A percentile compares a stretch with the other conserved stretches of the same genome.
These are phyloP conservation scores for Allium fistulosum DNA, from an alignment of 106 monocot species.

Conservation along the genomic window DNA sequence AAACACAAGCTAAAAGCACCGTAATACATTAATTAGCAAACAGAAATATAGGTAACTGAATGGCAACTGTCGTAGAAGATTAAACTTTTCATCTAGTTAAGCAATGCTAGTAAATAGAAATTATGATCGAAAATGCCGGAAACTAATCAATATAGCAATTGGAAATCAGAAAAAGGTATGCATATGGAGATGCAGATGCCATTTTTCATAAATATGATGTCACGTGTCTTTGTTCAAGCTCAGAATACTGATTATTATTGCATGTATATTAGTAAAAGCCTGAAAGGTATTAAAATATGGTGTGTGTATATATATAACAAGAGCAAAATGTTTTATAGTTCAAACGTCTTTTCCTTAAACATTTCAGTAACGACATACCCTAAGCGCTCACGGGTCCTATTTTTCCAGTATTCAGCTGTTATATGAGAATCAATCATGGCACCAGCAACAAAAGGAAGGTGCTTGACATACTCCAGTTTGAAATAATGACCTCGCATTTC, in stretches of 20 bases:
- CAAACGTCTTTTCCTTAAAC: too few species aligned
- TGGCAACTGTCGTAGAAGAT: background rate
- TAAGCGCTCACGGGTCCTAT: slow-evolving; percentile 69
- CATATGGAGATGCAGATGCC: too few species aligned
- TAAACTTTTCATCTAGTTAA: background rate
- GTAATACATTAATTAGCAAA: too few species aligned
- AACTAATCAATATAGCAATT: too few species aligned
- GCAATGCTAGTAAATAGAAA: background rate
- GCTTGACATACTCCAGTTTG: slow-evolving; percentile 86
- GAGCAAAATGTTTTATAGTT: too few species aligned
- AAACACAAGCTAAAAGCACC: background rate
- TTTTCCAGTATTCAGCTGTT: slow-evolving; percentile 89
- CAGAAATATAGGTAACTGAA: background rate
- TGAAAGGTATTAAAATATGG: background rate
- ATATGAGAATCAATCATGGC: slow-evolving; percentile 94
- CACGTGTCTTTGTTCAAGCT: too few species aligned
- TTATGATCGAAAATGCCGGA: too few species aligned
- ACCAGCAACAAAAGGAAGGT: slow-evolving; percentile 87
- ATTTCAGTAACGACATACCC: slow-evolving; percentile 33
- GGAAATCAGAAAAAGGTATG: too few species aligned
- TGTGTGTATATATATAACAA: too few species aligned
- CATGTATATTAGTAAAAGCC: background rate
- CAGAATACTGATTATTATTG: too few species aligned
- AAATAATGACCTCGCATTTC: slow-evolving; percentile 99
- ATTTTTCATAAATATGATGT: too few species aligned